These are phyloP conservation scores for Metroxylon sagu DNA, from an alignment of 176 grass and related monocot genomes.

Conservation along the genomic window DNA sequence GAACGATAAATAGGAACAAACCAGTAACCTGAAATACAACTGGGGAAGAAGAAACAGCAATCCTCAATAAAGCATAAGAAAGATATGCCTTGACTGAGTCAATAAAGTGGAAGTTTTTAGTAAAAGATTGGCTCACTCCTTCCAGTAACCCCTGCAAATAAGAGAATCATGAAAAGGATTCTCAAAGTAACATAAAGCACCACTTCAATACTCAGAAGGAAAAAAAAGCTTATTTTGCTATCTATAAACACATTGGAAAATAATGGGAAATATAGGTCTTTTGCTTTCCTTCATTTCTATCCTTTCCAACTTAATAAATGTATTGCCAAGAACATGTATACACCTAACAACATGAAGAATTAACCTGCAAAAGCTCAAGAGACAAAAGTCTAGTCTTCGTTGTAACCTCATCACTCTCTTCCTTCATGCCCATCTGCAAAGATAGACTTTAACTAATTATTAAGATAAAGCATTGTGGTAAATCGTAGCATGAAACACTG, in stretches of 20 bases:
- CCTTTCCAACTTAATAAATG: too few species aligned
- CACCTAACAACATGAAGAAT: conserved; percentile 5
- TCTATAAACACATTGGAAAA: too few species aligned
- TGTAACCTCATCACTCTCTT: conserved; percentile 92
- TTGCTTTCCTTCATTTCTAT: neutral
- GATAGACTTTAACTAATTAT: conserved; percentile 6
- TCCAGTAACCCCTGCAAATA: conserved; percentile 82
- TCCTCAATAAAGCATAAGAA: conserved; percentile 85
- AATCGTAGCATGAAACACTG: conserved; percentile 17
- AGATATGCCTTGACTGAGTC: conserved; percentile 99
- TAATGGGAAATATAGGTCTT: neutral
- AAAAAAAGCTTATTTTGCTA: too few species aligned
- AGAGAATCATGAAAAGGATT: conserved; percentile 13
- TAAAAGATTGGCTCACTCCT: conserved; percentile 78
- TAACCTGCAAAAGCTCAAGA: conserved; percentile 93
- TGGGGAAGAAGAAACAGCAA: conserved; percentile 79
- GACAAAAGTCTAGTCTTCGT: conserved; percentile 92
- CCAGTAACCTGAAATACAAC: conserved; percentile 80
- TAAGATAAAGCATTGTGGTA: conserved; percentile 5
- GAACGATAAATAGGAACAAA: neutral
- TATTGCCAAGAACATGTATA: too few species aligned
- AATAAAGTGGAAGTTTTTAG: conserved; percentile 99
- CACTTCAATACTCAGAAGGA: conserved; percentile 2
- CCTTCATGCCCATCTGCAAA: conserved; percentile 98
- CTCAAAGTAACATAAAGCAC: conserved; percentile 28